Conservation (phyloP, 2,329 filamentous ascomycete species). For the Sporothrix brasiliensis region DNA sequence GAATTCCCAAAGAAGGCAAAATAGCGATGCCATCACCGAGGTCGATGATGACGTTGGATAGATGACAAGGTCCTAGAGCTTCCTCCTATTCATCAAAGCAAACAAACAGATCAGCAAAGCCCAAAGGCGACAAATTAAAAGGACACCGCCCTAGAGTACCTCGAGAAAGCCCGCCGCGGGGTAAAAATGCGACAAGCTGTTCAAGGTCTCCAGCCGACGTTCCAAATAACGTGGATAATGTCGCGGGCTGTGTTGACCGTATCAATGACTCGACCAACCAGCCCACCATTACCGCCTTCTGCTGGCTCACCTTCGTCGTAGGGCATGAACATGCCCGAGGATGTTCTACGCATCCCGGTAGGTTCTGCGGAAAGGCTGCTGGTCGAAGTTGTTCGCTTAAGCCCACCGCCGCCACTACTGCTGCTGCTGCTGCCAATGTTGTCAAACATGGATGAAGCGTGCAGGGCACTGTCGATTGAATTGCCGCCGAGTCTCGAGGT, state of each 20-base stretch:
- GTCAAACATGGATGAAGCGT: conserved; percentile 31
- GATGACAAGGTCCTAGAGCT: conserved; percentile 35
- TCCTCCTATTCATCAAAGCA: conserved; percentile 34
- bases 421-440: background rate
- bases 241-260: conserved; percentile 74
- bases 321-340: conserved; percentile 90
- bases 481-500: conserved; percentile 30
- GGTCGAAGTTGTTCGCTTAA: conserved; percentile 55
- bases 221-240: conserved; percentile 72
- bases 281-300: conserved; percentile 59
- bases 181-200: background rate
- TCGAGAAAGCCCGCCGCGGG: background rate
- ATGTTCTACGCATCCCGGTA: conserved; percentile 71
- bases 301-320: conserved; percentile 72
- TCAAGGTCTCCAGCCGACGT: conserved; percentile 65
- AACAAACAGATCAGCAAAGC: conserved; percentile 34
- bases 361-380: conserved; percentile 55
- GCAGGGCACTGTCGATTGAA: conserved; percentile 19
- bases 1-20: conserved; percentile 15
- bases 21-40: conserved; percentile 27
- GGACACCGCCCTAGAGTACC: background rate
- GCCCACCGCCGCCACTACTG: conserved; percentile 37
- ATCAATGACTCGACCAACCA: conserved; percentile 79
- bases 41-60: conserved; percentile 31
- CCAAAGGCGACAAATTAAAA: conserved; percentile 23